Conservation (phyloP, 495 filamentous ascomycete genomes). For the Tuber microsphaerosporum region DNA sequence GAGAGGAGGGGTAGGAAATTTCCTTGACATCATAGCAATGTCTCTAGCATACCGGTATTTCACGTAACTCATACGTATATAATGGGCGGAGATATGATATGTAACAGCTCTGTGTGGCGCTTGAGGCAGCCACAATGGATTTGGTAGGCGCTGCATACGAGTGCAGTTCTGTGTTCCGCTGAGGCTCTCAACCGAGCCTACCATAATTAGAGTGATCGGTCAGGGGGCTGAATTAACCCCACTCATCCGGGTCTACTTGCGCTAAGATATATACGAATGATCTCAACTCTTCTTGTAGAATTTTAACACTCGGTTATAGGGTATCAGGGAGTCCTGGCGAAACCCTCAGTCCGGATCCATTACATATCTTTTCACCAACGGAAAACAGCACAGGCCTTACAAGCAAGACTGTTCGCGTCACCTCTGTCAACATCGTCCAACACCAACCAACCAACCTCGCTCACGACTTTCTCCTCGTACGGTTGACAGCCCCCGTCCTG, state of each 20-base stretch:
- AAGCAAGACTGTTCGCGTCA: background rate
- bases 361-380: background rate
- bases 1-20: background rate
- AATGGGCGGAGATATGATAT: background rate
- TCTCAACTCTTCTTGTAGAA: background rate
- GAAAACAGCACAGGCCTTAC: background rate
- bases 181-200: background rate
- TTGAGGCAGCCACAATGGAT: background rate
- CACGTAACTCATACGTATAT: background rate
- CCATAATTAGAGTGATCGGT: background rate
- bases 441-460: background rate
- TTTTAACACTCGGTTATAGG: background rate
- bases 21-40: background rate
- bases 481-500: background rate
- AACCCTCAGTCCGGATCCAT: background rate
- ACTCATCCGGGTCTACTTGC: background rate
- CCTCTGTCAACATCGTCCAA: background rate
- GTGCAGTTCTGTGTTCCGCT: background rate
- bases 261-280: background rate
- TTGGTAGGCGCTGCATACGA: background rate
- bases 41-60: background rate
- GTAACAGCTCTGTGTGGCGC: background rate
- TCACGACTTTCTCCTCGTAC: background rate
- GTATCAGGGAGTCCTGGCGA: background rate
- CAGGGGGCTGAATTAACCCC: background rate